Percentiles rank a stretch among this genome's conserved stretches.
Evolutionary conservation across 1,139 yeast genomes (phyloP).

Genomic region (Petasospora rhodanensis): DNA sequence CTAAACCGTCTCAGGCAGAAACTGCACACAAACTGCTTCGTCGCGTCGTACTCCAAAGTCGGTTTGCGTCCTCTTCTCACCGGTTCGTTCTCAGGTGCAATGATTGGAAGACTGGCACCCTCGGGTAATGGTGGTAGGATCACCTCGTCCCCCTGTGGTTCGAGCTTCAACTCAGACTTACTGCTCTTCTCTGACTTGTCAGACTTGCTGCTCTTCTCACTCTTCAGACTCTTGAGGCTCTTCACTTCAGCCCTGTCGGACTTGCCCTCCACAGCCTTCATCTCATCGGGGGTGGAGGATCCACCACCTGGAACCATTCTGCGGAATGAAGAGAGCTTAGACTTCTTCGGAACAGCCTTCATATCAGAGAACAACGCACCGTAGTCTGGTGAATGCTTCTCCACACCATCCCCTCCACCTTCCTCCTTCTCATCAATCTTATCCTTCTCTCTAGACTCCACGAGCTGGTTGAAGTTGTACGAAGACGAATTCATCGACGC

Average conservation of each 20-base stretch:
- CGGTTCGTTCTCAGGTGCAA: slow-evolving; percentile 23
- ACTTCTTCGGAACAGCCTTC: slow-evolving; percentile 18
- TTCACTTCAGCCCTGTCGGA: background rate
- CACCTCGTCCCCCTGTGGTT: too few species aligned
- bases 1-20: slow-evolving; percentile 59
- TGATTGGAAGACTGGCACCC: slow-evolving; percentile 4
- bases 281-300: too few species aligned
- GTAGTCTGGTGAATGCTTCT: slow-evolving; percentile 24
- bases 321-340: slow-evolving; percentile 9
- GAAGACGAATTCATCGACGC: slow-evolving; percentile 20
- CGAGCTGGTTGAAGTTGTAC: slow-evolving; percentile 18
- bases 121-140: slow-evolving; percentile 9
- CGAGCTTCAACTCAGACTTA: too few species aligned
- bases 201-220: background rate
- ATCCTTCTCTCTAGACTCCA: background rate
- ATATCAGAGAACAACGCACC: slow-evolving; percentile 25
- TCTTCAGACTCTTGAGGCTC: background rate
- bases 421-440: background rate
- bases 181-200: too few species aligned
- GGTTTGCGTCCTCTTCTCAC: slow-evolving; percentile 38
- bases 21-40: slow-evolving; percentile 35
- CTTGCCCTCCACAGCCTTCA: background rate
- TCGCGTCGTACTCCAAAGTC: slow-evolving; percentile 31
- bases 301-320: slow-evolving; percentile 3
- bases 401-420: slow-evolving; percentile 2